A percentile compares a stretch with the other conserved stretches of the same genome.
Evolutionary conservation across 2,329 filamentous ascomycete genomes (phyloP).

Genomic region (Colletotrichum sp.): DNA sequence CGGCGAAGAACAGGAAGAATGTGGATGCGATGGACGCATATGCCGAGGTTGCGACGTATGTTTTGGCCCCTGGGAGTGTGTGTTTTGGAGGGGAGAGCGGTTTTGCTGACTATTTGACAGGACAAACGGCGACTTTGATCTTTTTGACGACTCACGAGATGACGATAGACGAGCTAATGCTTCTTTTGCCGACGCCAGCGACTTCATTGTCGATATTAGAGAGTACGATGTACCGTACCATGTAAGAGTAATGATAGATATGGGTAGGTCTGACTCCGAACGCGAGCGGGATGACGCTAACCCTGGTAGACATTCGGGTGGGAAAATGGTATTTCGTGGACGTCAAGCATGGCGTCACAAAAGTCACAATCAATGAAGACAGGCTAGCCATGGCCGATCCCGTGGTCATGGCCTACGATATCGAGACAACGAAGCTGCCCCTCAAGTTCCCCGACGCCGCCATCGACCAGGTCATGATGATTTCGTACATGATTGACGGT

Average conservation of each 20-base stretch:
- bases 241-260: constrained; percentile 97
- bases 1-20: constrained; percentile 95
- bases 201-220: constrained; percentile 97
- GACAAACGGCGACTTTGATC: constrained; percentile 83
- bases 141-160: constrained; percentile 88
- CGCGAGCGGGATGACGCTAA: constrained; percentile 22
- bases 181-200: constrained; percentile 84
- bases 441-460: constrained; percentile 96
- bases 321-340: constrained; percentile 98
- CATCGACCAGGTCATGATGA: constrained; percentile 99
- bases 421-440: constrained; percentile 94
- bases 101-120: constrained; percentile 43
- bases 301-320: constrained; percentile 79
- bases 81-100: neutral
- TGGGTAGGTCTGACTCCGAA: constrained; percentile 57
- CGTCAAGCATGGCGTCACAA: constrained; percentile 87
- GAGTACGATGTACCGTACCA: constrained; percentile 99
- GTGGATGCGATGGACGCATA: constrained; percentile 98
- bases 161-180: constrained; percentile 80
- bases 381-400: constrained; percentile 90
- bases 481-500: constrained; percentile 99
- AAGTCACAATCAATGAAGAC: constrained; percentile 84
- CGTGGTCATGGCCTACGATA: constrained; percentile 99
- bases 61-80: constrained; percentile 19
- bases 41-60: constrained; percentile 89